These are phyloP conservation scores for Volvox africanus DNA, from an alignment of 139 green algal species.

Conservation along the genomic window DNA sequence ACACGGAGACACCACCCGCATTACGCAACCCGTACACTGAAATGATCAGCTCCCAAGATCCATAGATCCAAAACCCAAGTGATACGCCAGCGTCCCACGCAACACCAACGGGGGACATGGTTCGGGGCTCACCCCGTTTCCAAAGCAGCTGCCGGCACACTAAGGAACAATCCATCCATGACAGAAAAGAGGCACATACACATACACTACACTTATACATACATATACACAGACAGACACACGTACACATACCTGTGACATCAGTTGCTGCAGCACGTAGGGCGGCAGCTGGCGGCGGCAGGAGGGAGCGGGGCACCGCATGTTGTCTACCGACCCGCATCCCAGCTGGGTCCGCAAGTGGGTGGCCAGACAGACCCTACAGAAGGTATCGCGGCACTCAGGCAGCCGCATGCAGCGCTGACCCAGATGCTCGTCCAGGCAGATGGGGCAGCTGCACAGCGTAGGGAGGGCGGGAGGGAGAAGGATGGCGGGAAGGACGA, in stretches of 20 bases:
- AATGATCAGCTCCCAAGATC: too few species aligned
- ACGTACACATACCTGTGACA: not conserved
- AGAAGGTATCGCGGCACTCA: conserved; percentile 84
- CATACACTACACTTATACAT: too few species aligned
- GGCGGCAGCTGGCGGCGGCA: conserved; percentile 71
- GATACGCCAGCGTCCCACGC: too few species aligned
- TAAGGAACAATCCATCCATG: too few species aligned
- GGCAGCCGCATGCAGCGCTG: conserved; percentile 68
- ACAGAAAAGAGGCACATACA: too few species aligned
- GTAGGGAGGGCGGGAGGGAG: conserved; percentile 36
- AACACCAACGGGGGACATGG: too few species aligned
- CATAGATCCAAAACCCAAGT: too few species aligned
- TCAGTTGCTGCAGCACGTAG: conserved; percentile 54
- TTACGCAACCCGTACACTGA: too few species aligned
- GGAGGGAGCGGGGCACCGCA: conserved; percentile 78
- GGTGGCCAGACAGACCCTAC: conserved; percentile 72
- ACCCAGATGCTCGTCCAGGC: conserved; percentile 76
- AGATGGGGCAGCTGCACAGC: conserved; percentile 69
- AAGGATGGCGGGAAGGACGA: conserved; percentile 39
- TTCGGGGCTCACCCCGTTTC: too few species aligned
- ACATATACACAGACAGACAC: too few species aligned
- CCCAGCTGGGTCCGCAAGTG: conserved; percentile 66
- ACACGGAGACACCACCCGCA: too few species aligned
- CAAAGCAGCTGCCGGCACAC: too few species aligned
- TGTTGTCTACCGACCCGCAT: conserved; percentile 70